Evolutionary conservation across 1,139 yeast species (phyloP), one percentile per base, ranked within the genome.

Genomic region (Candida sp.): DNA sequence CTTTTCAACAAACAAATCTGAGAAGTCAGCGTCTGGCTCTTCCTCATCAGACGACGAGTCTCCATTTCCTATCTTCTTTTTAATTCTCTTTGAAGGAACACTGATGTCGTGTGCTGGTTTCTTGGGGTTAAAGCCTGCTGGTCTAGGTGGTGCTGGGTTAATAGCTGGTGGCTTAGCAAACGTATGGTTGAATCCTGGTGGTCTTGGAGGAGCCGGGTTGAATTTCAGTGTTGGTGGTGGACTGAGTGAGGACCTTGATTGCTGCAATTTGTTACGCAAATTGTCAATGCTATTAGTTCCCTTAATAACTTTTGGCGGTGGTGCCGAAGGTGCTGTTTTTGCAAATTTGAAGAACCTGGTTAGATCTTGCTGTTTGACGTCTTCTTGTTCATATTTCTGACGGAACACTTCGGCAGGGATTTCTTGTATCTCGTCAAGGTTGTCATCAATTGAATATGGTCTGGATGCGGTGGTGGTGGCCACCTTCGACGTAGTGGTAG

Each of bases 51-150:
- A 69, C 4, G 73, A 68, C 32, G 72, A 77, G 3, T 71, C 65
- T 17, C 70, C 76, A 6, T 51, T 60, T 38, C 57, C 61, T 53
- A 61, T 66, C 55, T 67, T 70, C 17, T 26, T 38, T 56, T 68
- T 72, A 44, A 71, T 59, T 77, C 81, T 11, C 68, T 59, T 56
- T 5, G 59, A 46, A 7, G 49, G 32, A 5, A 57, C 1, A 60
- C 58, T 3, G 31, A 49, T 40, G 6, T 49, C 46, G 3, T 50
- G 47, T 9, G 44, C 33, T 5, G 53, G 42, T 35, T 59, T 64
- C 54, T 70, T 75, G 6, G 74, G 60, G 62, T 91, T 89, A 68
- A 91, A 93, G 0, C 97, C 98, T 1, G 96, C 84, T 0, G 93
- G 90, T 48, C 97, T 77, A 1, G 97, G 82, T 3, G 97, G 88